Conservation (phyloP, 1,284 basidiomycete genomes). For the Marasmius sp. region DNA sequence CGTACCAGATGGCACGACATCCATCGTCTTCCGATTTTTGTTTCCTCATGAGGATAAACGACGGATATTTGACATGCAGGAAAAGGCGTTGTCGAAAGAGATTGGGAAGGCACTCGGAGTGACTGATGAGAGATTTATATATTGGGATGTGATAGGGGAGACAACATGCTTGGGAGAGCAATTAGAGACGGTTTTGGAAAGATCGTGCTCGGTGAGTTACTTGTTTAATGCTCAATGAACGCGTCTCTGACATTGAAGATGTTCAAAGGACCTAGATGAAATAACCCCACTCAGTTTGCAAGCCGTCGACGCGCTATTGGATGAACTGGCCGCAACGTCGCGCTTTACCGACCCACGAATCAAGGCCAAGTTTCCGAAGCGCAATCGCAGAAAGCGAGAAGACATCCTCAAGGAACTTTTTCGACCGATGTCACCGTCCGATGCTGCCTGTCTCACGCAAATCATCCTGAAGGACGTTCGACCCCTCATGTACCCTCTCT, state of each 20-base stretch:
- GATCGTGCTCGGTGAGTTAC: slow-evolving; percentile 30
- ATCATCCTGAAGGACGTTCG: slow-evolving; percentile 84
- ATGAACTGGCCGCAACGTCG: slow-evolving; percentile 71
- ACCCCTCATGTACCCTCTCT: slow-evolving; percentile 71
- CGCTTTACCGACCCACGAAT: slow-evolving; percentile 54
- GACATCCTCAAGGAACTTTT: slow-evolving; percentile 57
- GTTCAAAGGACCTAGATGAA: slow-evolving; percentile 17
- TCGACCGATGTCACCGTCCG: slow-evolving; percentile 51
- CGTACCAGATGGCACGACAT: slow-evolving; percentile 47
- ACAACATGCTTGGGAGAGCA: slow-evolving; percentile 73
- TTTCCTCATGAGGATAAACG: slow-evolving; percentile 78
- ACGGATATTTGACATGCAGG: slow-evolving; percentile 75
- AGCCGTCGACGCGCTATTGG: slow-evolving; percentile 64
- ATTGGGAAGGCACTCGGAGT: slow-evolving; percentile 56
- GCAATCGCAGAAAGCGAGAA: slow-evolving; percentile 29
- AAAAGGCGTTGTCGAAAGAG: slow-evolving; percentile 57
- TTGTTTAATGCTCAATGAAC: neutral
- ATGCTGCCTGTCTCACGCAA: slow-evolving; percentile 71
- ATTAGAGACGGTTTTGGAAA: slow-evolving; percentile 45
- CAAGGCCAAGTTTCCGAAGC: slow-evolving; percentile 26
- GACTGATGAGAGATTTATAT: slow-evolving; percentile 34
- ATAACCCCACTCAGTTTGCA: slow-evolving; percentile 38
- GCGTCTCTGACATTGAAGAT: neutral
- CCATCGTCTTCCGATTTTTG: slow-evolving; percentile 66
- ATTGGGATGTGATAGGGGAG: slow-evolving; percentile 50